These are phyloP conservation scores for Backusella macrospora DNA, from an alignment of 192 early-diverging fungal species.

Conservation along the genomic window DNA sequence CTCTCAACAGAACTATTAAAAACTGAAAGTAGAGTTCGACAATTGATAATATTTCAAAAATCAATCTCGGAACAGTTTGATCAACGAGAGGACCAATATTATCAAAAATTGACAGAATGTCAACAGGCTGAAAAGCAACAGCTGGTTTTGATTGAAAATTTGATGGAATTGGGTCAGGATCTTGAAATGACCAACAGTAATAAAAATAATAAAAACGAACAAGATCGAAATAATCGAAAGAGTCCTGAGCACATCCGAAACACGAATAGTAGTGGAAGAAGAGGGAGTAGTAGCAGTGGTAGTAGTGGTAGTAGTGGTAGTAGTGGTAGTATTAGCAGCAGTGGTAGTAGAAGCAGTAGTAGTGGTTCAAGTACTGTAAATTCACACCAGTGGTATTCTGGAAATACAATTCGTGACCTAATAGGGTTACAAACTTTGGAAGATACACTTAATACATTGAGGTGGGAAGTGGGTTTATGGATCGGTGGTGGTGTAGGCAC, in stretches of 20 bases:
- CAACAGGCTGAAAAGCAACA: conserved; percentile 20
- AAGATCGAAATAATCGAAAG: not conserved
- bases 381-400: not conserved
- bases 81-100: conserved; percentile 27
- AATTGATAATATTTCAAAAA: conserved; percentile 23
- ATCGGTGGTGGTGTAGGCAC: conserved; percentile 32
- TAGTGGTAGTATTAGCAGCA: no score
- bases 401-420: conserved; percentile 14
- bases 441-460: conserved; percentile 14
- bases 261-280: not conserved
- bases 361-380: not conserved
- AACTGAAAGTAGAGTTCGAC: conserved; percentile 26
- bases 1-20: conserved; percentile 32
- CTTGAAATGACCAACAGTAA: conserved; percentile 8
- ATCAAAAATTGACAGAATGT: conserved; percentile 23
- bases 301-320: not conserved
- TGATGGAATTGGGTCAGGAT: conserved; percentile 24
- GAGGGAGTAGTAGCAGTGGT: not conserved
- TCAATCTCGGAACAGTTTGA: conserved; percentile 23
- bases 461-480: conserved; percentile 25
- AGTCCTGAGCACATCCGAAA: not conserved
- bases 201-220: not conserved
- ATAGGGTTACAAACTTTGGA: conserved; percentile 17
- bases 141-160: conserved; percentile 19
- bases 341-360: not conserved